Percentiles rank a stretch among this genome's conserved stretches.
Conservation (phyloP, 768 basidiomycete species). For the Suillus sp. region DNA sequence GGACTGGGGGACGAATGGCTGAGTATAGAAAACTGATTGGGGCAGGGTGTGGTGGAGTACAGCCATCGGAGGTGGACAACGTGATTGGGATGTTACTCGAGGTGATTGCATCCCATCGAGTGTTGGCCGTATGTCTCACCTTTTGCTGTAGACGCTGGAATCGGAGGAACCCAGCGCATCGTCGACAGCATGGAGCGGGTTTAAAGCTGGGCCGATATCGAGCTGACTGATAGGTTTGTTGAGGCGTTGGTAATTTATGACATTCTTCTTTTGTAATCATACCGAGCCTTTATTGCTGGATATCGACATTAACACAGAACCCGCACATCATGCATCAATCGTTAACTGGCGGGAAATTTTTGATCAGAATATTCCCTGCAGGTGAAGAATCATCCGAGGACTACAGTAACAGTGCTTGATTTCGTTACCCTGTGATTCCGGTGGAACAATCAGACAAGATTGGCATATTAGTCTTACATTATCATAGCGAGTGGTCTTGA, state of each 20-base stretch:
- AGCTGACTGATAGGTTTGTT: slow-evolving; percentile 19
- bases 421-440: too few species aligned
- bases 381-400: too few species aligned
- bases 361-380: too few species aligned
- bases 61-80: slow-evolving; percentile 85
- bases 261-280: slow-evolving; percentile 16
- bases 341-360: too few species aligned
- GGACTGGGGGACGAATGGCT: slow-evolving; percentile 85
- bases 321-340: neutral
- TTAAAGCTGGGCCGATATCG: slow-evolving; percentile 25
- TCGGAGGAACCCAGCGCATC: slow-evolving; percentile 76
- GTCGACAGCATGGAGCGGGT: slow-evolving; percentile 42
- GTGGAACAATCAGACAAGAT: too few species aligned
- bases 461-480: too few species aligned
- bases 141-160: slow-evolving; percentile 64
- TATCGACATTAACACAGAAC: neutral
- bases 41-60: slow-evolving; percentile 86
- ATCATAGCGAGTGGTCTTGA: too few species aligned
- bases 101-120: slow-evolving; percentile 40
- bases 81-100: slow-evolving; percentile 85
- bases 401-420: too few species aligned
- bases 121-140: slow-evolving; percentile 12
- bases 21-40: slow-evolving; percentile 90
- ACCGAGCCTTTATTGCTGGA: slow-evolving; percentile 2
- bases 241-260: slow-evolving; percentile 8